These are phyloP conservation scores for Komagataea norvegica DNA, from an alignment of 1,139 yeast species.

Conservation along the genomic window DNA sequence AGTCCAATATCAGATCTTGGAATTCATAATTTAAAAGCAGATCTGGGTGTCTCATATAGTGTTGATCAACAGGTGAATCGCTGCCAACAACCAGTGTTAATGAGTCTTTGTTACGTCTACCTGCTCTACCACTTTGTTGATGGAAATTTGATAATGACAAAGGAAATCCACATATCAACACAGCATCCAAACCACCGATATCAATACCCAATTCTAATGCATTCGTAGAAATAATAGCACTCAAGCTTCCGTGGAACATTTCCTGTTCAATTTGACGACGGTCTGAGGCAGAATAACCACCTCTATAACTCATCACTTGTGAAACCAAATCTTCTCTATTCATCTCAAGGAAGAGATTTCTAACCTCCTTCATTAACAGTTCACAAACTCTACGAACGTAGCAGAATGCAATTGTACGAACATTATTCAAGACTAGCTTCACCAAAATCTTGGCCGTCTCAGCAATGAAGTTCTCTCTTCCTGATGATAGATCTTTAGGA, in stretches of 20 bases:
- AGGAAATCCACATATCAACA: conserved; percentile 89
- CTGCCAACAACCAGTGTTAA: conserved; percentile 82
- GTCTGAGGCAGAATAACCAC: conserved; percentile 86
- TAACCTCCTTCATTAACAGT: conserved; percentile 74
- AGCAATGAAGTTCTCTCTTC: conserved; percentile 63
- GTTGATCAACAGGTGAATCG: conserved; percentile 81
- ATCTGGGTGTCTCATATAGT: conserved; percentile 67
- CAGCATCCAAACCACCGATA: conserved; percentile 88
- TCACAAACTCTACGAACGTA: conserved; percentile 85
- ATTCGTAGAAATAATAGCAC: conserved; percentile 90
- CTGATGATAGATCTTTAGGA: conserved; percentile 48
- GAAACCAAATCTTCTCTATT: conserved; percentile 43
- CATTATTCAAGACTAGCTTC: conserved; percentile 53
- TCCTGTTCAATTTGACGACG: conserved; percentile 81
- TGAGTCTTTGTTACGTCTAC: conserved; percentile 72
- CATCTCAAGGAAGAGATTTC: conserved; percentile 43
- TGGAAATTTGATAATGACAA: conserved; percentile 78
- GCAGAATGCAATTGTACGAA: conserved; percentile 88
- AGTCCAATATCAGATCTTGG: conserved; percentile 49
- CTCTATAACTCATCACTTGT: conserved; percentile 87
- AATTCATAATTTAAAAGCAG: conserved; percentile 50
- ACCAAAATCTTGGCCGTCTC: conserved; percentile 75
- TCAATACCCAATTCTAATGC: conserved; percentile 95
- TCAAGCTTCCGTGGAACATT: conserved; percentile 80
- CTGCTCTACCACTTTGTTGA: conserved; percentile 97